These are phyloP conservation scores for Eremothecium cymbalariae DNA, from an alignment of 1,139 yeast genomes.

Conservation along the genomic window DNA sequence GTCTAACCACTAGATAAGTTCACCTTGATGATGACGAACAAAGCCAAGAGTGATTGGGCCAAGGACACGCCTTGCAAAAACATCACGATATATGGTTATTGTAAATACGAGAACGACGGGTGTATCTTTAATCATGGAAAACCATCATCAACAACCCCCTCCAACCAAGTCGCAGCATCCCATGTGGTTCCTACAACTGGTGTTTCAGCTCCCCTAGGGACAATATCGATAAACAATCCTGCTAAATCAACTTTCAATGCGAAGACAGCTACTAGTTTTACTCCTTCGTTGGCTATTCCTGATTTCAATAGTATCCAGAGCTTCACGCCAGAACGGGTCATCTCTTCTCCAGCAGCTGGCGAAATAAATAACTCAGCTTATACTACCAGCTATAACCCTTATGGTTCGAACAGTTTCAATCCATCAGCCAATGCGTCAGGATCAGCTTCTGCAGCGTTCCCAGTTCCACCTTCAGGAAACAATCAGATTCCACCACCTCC, in stretches of 20 bases:
- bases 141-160: slow-evolving; percentile 13
- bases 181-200: slow-evolving; percentile 10
- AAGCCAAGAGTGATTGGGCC: slow-evolving; percentile 44
- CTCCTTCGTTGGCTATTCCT: slow-evolving; percentile 16
- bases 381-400: slow-evolving; percentile 27
- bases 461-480: slow-evolving; percentile 1
- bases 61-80: slow-evolving; percentile 80
- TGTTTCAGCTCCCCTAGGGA: slow-evolving; percentile 6
- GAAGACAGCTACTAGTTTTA: slow-evolving; percentile 30
- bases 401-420: slow-evolving; percentile 29
- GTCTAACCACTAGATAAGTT: no score
- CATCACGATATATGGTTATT: slow-evolving; percentile 77
- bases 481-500: slow-evolving; percentile 1
- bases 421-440: slow-evolving; percentile 22
- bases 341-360: neutral
- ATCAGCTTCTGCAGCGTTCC: slow-evolving; percentile 4
- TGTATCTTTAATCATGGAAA: slow-evolving; percentile 65
- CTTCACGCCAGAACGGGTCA: slow-evolving; percentile 5
- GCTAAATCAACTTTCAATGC: slow-evolving; percentile 26
- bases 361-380: slow-evolving; percentile 5
- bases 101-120: slow-evolving; percentile 84
- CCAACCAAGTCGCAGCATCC: slow-evolving; percentile 2
- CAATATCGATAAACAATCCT: no score
- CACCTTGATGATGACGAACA: slow-evolving; percentile 22
- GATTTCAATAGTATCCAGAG: slow-evolving; percentile 6